phyloP scores from a whole-genome alignment of 1,284 basidiomycete genomes.

The Naganishia sp. region DNA sequence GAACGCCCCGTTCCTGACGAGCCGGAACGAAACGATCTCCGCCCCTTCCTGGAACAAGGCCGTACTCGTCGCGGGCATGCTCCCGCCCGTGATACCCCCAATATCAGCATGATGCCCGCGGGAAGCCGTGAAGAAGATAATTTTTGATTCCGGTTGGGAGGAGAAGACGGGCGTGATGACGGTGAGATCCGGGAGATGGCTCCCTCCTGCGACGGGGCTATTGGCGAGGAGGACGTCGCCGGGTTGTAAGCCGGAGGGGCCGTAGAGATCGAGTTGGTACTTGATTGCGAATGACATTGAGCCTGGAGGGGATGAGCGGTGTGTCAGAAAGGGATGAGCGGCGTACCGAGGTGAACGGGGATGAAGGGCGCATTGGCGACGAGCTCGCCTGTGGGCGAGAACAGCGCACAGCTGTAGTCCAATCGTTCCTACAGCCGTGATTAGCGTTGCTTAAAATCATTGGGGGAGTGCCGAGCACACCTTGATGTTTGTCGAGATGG shows the following conservation, averaged over 20 bases:
- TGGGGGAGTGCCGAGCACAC: neutral
- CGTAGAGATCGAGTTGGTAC: slow-evolving; percentile 64
- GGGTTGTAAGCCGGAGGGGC: slow-evolving; percentile 65
- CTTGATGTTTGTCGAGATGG: slow-evolving; percentile 36
- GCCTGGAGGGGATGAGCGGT: neutral
- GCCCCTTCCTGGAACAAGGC: slow-evolving; percentile 93
- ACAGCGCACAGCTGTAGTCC: slow-evolving; percentile 58
- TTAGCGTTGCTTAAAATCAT: neutral
- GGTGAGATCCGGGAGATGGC: slow-evolving; percentile 82
- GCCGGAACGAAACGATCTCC: slow-evolving; percentile 66
- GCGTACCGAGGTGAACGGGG: slow-evolving; percentile 57
- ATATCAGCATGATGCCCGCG: slow-evolving; percentile 81
- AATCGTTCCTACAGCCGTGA: slow-evolving; percentile 40
- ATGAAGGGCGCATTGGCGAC: slow-evolving; percentile 60
- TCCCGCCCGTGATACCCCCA: slow-evolving; percentile 56
- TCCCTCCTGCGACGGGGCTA: slow-evolving; percentile 82
- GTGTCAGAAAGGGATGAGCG: neutral
- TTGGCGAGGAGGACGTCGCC: slow-evolving; percentile 91
- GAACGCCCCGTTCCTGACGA: slow-evolving; percentile 80
- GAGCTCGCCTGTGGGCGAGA: slow-evolving; percentile 56
- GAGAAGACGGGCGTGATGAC: slow-evolving; percentile 84
- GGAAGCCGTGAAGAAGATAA: slow-evolving; percentile 90
- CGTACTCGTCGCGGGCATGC: slow-evolving; percentile 91
- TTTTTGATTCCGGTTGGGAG: slow-evolving; percentile 54
- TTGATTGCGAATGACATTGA: slow-evolving; percentile 63